Percentiles rank a stretch among this genome's conserved stretches.
These are phyloP conservation scores for Geotrichum ghanense DNA, from an alignment of 805 yeast genomes.

Conservation along the genomic window DNA sequence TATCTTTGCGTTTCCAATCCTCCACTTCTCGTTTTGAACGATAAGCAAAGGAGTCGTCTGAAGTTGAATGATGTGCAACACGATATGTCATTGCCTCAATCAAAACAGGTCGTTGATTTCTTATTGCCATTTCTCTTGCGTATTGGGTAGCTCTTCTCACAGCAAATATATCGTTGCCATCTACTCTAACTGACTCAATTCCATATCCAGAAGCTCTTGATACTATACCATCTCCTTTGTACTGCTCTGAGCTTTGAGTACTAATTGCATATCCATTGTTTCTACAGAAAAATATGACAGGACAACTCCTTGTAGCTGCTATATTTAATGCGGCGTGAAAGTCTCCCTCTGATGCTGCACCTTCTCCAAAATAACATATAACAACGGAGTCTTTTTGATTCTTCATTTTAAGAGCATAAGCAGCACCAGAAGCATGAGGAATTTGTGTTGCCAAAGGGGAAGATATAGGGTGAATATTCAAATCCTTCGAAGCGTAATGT, in stretches of 20 bases:
- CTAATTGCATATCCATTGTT: conserved; percentile 28
- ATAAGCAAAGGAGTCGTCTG: conserved; percentile 27
- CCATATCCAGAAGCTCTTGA: conserved; percentile 26
- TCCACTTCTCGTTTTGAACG: conserved; percentile 24
- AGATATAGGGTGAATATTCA: conserved; percentile 25
- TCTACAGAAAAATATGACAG: conserved; percentile 24
- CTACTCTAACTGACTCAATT: conserved; percentile 26
- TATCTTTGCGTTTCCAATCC: conserved; percentile 25
- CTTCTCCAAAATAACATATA: conserved; percentile 26
- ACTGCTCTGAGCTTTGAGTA: conserved; percentile 25
- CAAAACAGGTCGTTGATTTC: conserved; percentile 19
- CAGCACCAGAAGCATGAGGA: conserved; percentile 28
- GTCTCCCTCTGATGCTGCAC: conserved; percentile 28
- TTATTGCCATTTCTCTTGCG: conserved; percentile 20
- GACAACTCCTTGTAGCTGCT: conserved; percentile 26
- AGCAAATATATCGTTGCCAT: conserved; percentile 25
- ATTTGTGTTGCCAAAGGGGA: conserved; percentile 26
- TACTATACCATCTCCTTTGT: conserved; percentile 27
- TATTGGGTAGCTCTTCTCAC: conserved; percentile 19
- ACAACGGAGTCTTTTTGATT: conserved; percentile 17
- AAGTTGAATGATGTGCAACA: conserved; percentile 27
- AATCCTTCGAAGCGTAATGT: conserved; percentile 20
- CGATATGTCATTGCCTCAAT: conserved; percentile 28
- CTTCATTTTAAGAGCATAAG: conserved; percentile 24
- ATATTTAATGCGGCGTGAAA: conserved; percentile 27